Conservation (phyloP, 495 filamentous ascomycete species). For the Pyrenula massariospora region DNA sequence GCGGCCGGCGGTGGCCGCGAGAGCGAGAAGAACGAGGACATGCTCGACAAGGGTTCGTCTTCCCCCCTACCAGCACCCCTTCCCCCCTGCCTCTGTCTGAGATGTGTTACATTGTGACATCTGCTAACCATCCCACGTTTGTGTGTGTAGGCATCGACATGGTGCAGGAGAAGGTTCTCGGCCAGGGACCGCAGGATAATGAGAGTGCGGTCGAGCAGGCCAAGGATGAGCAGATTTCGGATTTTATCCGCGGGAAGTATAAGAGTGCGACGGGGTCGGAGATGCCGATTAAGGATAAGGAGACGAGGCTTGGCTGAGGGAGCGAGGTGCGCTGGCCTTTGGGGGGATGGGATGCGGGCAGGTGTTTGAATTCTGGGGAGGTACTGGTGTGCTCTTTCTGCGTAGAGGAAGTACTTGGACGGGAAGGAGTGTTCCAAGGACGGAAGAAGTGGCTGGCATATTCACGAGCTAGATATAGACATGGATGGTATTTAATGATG, state of each 20-base stretch:
- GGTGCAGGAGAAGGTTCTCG: constrained; percentile 55
- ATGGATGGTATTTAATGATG: too few relatives aligned
- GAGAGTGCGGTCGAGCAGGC: constrained; percentile 62
- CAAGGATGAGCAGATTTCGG: constrained; percentile 58
- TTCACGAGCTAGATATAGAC: too few relatives aligned
- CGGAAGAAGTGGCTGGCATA: too few relatives aligned
- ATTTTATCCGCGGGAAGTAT: constrained; percentile 51
- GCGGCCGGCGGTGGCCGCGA: constrained; percentile 51
- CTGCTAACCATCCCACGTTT: neutral
- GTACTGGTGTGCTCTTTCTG: too few relatives aligned
- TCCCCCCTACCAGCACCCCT: neutral
- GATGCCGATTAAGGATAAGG: constrained; percentile 52
- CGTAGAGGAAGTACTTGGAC: too few relatives aligned
- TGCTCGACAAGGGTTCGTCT: constrained; percentile 46
- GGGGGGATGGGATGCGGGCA: too few relatives aligned
- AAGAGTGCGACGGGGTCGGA: constrained; percentile 49
- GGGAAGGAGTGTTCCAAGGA: too few relatives aligned
- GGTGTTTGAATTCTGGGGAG: too few relatives aligned
- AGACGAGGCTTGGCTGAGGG: constrained; percentile 22
- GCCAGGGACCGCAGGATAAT: constrained; percentile 53
- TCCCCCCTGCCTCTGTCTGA: neutral
- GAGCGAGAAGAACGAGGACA: constrained; percentile 62
- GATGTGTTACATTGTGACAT: too few relatives aligned
- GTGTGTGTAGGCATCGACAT: constrained; percentile 46
- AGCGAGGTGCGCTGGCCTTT: too few relatives aligned